Percentiles rank a stretch among this genome's conserved stretches.
Conservation (phyloP, 495 filamentous ascomycete genomes). For the Mycothermus thermophilus region DNA sequence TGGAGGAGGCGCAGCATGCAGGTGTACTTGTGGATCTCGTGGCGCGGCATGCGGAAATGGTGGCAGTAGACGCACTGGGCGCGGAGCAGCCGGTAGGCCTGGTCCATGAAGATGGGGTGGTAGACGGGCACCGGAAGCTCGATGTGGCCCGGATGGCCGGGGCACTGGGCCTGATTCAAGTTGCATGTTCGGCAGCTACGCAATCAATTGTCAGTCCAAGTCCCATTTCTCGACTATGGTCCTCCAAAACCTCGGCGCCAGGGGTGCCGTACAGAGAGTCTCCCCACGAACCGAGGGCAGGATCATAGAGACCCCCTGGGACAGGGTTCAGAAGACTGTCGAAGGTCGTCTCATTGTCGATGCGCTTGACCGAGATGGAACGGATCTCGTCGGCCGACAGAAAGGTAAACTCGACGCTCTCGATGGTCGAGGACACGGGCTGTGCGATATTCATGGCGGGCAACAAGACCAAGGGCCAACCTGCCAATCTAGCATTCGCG, state of each 20-base stretch:
- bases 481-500: constrained; percentile 1
- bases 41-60: constrained; percentile 58
- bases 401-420: constrained; percentile 78
- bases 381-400: constrained; percentile 71
- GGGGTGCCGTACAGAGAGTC: constrained; percentile 66
- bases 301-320: constrained; percentile 82
- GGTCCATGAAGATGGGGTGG: constrained; percentile 87
- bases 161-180: constrained; percentile 61
- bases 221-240: background rate
- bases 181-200: constrained; percentile 81
- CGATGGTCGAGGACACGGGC: constrained; percentile 71
- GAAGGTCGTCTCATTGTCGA: constrained; percentile 79
- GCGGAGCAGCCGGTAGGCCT: constrained; percentile 66
- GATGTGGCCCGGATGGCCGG: constrained; percentile 90
- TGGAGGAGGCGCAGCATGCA: constrained; percentile 84
- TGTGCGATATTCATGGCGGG: constrained; percentile 69
- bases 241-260: constrained; percentile 1
- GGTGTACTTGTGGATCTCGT: constrained; percentile 55
- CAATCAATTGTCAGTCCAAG: background rate
- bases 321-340: constrained; percentile 74
- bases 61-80: constrained; percentile 85
- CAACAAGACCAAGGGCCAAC: background rate
- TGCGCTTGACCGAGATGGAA: constrained; percentile 78
- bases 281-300: constrained; percentile 80
- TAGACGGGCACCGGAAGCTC: constrained; percentile 86